A percentile compares a stretch with the other conserved stretches of the same genome.
These are phyloP conservation scores for Fusarium palustre DNA, from an alignment of 2,329 filamentous ascomycete genomes.

Conservation along the genomic window DNA sequence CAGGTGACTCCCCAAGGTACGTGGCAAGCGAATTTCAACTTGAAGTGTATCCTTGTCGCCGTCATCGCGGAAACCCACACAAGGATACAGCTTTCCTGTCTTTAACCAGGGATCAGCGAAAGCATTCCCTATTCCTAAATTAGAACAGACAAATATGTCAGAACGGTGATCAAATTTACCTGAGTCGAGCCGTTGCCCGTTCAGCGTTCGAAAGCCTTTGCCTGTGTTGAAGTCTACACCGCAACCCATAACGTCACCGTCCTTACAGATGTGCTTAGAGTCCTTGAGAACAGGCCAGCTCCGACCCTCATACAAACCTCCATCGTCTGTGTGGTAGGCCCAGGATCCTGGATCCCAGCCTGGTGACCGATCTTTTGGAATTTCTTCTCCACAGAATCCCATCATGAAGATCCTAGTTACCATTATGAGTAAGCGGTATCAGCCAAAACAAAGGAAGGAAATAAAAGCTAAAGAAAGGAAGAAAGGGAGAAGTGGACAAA, in stretches of 20 bases:
- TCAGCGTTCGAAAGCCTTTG: neutral
- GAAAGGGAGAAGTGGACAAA: too few relatives aligned
- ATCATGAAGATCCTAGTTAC: fast-evolving
- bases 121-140: neutral
- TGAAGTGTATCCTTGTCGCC: neutral
- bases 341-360: neutral
- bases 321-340: neutral
- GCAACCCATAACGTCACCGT: neutral
- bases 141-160: neutral
- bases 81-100: neutral
- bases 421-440: too few relatives aligned
- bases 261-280: fast-evolving
- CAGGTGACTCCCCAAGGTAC: neutral
- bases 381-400: neutral
- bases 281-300: fast-evolving
- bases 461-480: too few relatives aligned
- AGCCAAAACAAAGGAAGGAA: too few relatives aligned
- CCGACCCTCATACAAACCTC: neutral
- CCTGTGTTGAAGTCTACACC: neutral
- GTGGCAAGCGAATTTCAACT: neutral
- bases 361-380: fast-evolving
- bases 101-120: neutral
- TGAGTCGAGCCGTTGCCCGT: neutral
- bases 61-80: neutral
- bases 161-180: neutral